Conservation (phyloP, 257 asterid species). For the Lantana camara region DNA sequence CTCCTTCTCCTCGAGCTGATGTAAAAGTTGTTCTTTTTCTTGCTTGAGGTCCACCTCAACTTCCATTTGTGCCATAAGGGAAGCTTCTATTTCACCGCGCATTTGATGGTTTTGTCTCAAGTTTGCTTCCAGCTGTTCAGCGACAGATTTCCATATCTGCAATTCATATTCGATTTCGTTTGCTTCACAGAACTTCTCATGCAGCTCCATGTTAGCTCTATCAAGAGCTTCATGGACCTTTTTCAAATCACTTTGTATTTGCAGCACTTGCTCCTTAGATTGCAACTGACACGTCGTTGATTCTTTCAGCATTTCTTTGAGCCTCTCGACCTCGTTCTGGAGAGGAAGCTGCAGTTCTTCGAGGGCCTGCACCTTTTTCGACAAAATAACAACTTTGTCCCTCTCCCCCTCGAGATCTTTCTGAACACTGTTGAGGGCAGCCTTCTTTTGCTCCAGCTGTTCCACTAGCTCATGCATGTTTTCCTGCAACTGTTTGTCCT, state of each 20-base stretch:
- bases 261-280: slow-evolving; percentile 55
- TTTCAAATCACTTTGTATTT: slow-evolving; percentile 53
- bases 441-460: slow-evolving; percentile 59
- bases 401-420: slow-evolving; percentile 63
- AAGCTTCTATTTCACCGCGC: slow-evolving; percentile 82
- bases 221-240: slow-evolving; percentile 55
- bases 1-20: slow-evolving; percentile 58
- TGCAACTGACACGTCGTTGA: slow-evolving; percentile 39
- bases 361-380: slow-evolving; percentile 40
- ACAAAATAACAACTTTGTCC: slow-evolving; percentile 47
- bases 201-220: slow-evolving; percentile 66
- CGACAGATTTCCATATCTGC: slow-evolving; percentile 73
- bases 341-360: slow-evolving; percentile 52
- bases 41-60: slow-evolving; percentile 64
- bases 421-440: slow-evolving; percentile 44
- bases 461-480: slow-evolving; percentile 36
- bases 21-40: slow-evolving; percentile 52
- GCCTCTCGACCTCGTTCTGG: slow-evolving; percentile 55
- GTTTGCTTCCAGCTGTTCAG: slow-evolving; percentile 64
- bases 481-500: slow-evolving; percentile 38
- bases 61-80: slow-evolving; percentile 71
- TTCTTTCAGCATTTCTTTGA: slow-evolving; percentile 51
- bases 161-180: slow-evolving; percentile 74
- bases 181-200: slow-evolving; percentile 61
- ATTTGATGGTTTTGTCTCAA: slow-evolving; percentile 55